phyloP scores from a whole-genome alignment of 345 rosid species.

The Brassica nigra region DNA sequence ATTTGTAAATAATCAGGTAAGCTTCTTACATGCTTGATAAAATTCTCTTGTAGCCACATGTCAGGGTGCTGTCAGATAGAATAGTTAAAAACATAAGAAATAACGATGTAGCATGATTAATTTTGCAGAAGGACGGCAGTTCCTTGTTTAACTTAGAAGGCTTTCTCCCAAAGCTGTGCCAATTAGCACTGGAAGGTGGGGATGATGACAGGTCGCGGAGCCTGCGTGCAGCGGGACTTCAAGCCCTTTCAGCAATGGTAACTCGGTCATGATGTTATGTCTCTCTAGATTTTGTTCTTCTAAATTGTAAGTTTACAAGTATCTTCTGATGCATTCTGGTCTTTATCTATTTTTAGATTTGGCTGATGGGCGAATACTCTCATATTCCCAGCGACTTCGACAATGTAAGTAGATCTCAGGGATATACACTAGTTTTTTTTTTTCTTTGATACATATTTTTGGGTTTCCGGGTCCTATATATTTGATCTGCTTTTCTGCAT shows the following conservation, averaged over 20 bases:
- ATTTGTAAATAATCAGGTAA: conserved; percentile 91
- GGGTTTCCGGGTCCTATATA: conserved; percentile 6
- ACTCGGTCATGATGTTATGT: conserved; percentile 4
- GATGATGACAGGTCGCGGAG: conserved; percentile 61
- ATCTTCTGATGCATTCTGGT: conserved; percentile 35
- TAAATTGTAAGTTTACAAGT: conserved; percentile 1
- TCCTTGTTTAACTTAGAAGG: conserved; percentile 87
- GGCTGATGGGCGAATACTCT: conserved; percentile 65
- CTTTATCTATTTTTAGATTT: conserved; percentile 50
- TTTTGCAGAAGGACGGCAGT: conserved; percentile 83
- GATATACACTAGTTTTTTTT: background rate
- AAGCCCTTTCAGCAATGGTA: conserved; percentile 95
- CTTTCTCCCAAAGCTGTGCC: conserved; percentile 84
- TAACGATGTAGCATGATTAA: background rate
- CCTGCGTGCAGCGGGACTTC: conserved; percentile 75
- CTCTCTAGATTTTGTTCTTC: conserved; percentile 4
- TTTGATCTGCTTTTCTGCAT: background rate
- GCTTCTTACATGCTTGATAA: conserved; percentile 22
- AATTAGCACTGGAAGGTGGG: conserved; percentile 78
- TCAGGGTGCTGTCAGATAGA: conserved; percentile 1
- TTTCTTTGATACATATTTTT: no score
- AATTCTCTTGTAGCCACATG: conserved; percentile 6
- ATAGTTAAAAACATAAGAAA: conserved; percentile 5
- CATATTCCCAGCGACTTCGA: conserved; percentile 48
- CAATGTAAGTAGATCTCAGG: conserved; percentile 39